Conservation (phyloP, 331 rosid genomes). For the Acacia concinna region DNA sequence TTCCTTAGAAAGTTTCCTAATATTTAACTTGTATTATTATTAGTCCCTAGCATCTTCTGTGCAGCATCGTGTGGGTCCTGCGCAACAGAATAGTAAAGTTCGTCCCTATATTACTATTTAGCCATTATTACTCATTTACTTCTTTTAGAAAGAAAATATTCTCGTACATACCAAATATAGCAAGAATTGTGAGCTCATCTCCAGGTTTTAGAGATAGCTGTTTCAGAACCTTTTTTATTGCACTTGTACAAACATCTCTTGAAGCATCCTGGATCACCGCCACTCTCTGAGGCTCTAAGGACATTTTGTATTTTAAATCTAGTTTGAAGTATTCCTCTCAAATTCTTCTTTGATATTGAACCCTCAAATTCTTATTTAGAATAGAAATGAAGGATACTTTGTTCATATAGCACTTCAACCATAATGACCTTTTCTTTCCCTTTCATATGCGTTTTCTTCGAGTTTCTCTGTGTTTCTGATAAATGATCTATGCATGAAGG, state of each 20-base stretch:
- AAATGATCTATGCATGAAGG: slow-evolving; percentile 13
- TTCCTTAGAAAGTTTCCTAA: background rate
- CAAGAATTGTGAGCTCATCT: slow-evolving; percentile 59
- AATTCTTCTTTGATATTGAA: background rate
- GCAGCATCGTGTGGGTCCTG: background rate
- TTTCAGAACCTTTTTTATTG: slow-evolving; percentile 45
- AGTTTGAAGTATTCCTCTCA: background rate
- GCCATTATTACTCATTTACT: background rate
- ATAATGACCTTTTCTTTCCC: background rate
- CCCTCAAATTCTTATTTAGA: background rate
- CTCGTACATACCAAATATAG: slow-evolving; percentile 74
- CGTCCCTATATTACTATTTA: background rate
- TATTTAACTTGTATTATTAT: background rate
- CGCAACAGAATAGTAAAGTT: background rate
- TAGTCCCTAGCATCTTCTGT: background rate
- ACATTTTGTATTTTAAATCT: slow-evolving; percentile 18
- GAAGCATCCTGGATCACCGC: slow-evolving; percentile 78
- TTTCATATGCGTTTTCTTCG: background rate
- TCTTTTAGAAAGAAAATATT: slow-evolving; percentile 45
- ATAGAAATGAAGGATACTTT: background rate
- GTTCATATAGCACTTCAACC: background rate
- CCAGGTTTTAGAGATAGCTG: slow-evolving; percentile 47
- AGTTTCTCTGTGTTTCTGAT: background rate
- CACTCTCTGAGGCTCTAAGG: slow-evolving; percentile 40
- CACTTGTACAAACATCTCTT: slow-evolving; percentile 54